Percentiles rank a stretch among this genome's conserved stretches.
Evolutionary conservation across 1,284 basidiomycete species (phyloP).

Genomic region (Apiotrichum brassicae): DNA sequence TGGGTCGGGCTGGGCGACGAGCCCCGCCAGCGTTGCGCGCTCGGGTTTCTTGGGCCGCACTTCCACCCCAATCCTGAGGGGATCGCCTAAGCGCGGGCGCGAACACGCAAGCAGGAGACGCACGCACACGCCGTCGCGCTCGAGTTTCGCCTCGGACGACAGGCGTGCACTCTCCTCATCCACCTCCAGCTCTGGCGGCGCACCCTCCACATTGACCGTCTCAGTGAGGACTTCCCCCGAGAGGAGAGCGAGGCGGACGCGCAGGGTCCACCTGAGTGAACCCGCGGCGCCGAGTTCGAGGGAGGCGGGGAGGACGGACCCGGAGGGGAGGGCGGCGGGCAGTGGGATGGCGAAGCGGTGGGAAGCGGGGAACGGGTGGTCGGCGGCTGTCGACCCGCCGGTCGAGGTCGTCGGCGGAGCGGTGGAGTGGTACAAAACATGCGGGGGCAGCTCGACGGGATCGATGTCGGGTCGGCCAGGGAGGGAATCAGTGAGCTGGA

Average conservation of each 20-base stretch:
- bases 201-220: conserved; percentile 32
- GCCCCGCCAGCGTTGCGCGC: conserved; percentile 29
- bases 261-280: conserved; percentile 29
- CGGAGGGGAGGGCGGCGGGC: conserved; percentile 15
- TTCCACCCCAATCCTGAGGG: conserved; percentile 38
- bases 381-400: conserved; percentile 9
- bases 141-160: conserved; percentile 24
- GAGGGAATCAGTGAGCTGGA: conserved; percentile 25
- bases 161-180: conserved; percentile 12
- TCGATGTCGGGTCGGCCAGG: conserved; percentile 22
- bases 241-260: conserved; percentile 22
- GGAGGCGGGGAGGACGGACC: conserved; percentile 29
- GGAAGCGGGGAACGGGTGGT: conserved; percentile 23
- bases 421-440: conserved; percentile 23
- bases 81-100: conserved; percentile 28
- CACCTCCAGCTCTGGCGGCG: conserved; percentile 22
- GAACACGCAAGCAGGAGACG: conserved; percentile 30
- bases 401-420: neutral
- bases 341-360: conserved; percentile 37
- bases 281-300: conserved; percentile 30
- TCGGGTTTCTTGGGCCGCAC: conserved; percentile 24
- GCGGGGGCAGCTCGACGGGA: conserved; percentile 22
- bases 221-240: conserved; percentile 23
- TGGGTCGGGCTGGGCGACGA: conserved; percentile 29
- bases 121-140: conserved; percentile 27